phyloP scores from a whole-genome alignment of 2,329 filamentous ascomycete genomes.

The Aspergillus vadensis region DNA sequence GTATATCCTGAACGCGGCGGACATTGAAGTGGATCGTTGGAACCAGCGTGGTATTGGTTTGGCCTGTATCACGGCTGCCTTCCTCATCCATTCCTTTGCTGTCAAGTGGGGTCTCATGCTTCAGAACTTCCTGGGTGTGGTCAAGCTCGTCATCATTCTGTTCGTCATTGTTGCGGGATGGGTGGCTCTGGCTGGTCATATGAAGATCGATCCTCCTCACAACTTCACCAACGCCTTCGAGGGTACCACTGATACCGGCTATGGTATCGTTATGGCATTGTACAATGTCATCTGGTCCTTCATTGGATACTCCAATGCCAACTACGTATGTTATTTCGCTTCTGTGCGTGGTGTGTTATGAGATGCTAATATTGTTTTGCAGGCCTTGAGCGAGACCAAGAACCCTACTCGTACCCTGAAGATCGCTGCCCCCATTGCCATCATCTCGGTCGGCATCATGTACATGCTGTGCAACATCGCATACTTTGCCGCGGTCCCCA shows the following conservation, averaged over 20 bases:
- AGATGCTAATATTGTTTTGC: constrained; percentile 20
- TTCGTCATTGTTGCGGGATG: constrained; percentile 49
- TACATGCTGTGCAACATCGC: constrained; percentile 62
- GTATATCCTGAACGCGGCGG: constrained; percentile 53
- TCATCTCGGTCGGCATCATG: constrained; percentile 56
- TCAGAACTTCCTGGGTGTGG: constrained; percentile 52
- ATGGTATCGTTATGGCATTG: constrained; percentile 60
- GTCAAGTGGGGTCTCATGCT: constrained; percentile 52
- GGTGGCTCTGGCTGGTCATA: constrained; percentile 44
- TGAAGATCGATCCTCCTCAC: constrained; percentile 39
- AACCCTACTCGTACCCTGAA: constrained; percentile 61
- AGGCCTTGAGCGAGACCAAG: constrained; percentile 56
- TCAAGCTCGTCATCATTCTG: constrained; percentile 54
- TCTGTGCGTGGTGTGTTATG: background rate
- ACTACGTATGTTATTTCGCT: constrained; percentile 52
- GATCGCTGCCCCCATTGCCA: constrained; percentile 57
- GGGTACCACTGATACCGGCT: constrained; percentile 39
- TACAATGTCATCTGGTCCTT: constrained; percentile 66
- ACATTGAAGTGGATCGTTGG: constrained; percentile 47
- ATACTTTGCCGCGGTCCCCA: constrained; percentile 61
- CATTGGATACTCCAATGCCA: constrained; percentile 62
- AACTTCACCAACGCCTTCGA: constrained; percentile 44
- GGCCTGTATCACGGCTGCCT: constrained; percentile 50
- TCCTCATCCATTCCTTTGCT: constrained; percentile 51
- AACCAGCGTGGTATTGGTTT: constrained; percentile 54